phyloP scores from a whole-genome alignment of 345 rosid genomes.

The Aquilaria malaccensis region DNA sequence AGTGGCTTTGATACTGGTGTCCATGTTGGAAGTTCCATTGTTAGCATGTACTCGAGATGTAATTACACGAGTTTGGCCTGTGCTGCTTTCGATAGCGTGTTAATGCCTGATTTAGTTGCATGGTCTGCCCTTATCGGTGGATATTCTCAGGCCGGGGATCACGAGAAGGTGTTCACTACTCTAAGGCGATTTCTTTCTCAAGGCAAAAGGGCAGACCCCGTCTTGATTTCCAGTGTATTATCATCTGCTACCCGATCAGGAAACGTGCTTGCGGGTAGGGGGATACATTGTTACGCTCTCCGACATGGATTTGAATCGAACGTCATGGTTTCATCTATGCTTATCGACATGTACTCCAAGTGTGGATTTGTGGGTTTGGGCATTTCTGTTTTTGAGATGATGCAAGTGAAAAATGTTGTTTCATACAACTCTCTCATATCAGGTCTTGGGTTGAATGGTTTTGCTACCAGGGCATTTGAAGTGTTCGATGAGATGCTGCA shows the following conservation, averaged over 20 bases:
- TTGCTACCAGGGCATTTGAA: conserved; percentile 53
- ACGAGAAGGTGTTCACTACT: conserved; percentile 37
- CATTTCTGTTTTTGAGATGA: conserved; percentile 36
- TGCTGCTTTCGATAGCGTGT: conserved; percentile 38
- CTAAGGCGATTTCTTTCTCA: conserved; percentile 38
- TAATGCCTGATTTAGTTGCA: conserved; percentile 61
- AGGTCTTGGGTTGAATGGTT: conserved; percentile 71
- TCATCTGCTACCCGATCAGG: conserved; percentile 57
- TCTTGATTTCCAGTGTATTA: conserved; percentile 49
- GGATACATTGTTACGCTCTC: conserved; percentile 52
- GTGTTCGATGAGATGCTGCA: conserved; percentile 44
- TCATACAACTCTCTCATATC: conserved; percentile 63
- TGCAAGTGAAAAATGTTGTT: conserved; percentile 38
- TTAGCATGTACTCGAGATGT: conserved; percentile 70
- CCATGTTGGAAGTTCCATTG: conserved; percentile 57
- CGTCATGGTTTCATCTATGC: conserved; percentile 62
- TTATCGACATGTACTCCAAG: conserved; percentile 75
- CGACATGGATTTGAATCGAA: conserved; percentile 49
- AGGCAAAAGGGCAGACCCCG: conserved; percentile 50
- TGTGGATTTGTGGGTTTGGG: conserved; percentile 55
- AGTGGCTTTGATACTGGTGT: conserved; percentile 40
- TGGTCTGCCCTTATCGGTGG: conserved; percentile 76
- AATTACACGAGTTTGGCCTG: conserved; percentile 46
- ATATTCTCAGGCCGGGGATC: conserved; percentile 49
- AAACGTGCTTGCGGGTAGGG: conserved; percentile 37